Percentiles rank a stretch among this genome's conserved stretches.
Conservation (phyloP, 768 basidiomycete genomes). For the Lactifluus echinatus region DNA sequence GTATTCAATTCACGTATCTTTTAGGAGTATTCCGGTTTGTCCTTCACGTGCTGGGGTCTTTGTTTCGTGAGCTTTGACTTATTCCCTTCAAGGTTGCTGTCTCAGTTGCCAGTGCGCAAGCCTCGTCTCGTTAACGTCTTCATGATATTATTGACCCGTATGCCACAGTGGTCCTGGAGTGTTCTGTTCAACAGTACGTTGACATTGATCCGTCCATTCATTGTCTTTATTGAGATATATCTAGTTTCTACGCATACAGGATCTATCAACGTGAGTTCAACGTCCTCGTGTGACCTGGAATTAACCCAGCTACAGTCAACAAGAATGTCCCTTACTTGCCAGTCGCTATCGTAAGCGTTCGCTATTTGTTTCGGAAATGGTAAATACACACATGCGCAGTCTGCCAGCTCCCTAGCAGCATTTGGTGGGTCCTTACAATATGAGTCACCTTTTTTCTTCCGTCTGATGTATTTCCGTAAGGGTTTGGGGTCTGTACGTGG, state of each 20-base stretch:
- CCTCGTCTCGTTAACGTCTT: not conserved
- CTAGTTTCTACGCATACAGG: not conserved
- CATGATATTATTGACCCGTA: not conserved
- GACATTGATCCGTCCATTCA: not conserved
- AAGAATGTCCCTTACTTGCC: not conserved
- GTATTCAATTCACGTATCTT: too few species aligned
- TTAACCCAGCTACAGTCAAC: not conserved
- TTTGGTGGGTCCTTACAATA: not conserved
- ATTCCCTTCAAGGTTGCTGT: not conserved
- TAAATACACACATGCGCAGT: not conserved
- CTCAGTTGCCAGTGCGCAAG: not conserved
- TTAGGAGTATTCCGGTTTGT: not conserved
- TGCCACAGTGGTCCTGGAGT: not conserved
- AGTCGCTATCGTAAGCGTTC: not conserved
- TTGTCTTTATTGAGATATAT: not conserved
- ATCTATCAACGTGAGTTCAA: not conserved
- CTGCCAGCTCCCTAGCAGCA: not conserved
- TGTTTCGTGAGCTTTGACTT: not conserved
- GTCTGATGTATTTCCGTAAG: not conserved
- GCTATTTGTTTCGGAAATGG: not conserved
- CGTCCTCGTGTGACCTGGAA: not conserved
- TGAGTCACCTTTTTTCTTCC: not conserved
- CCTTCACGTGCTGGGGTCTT: not conserved
- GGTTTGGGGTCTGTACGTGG: not conserved
- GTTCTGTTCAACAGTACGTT: not conserved